Percentiles rank a stretch among this genome's conserved stretches.
These are phyloP conservation scores for Cornus florida DNA, from an alignment of 148 eudicot species.

Conservation along the genomic window DNA sequence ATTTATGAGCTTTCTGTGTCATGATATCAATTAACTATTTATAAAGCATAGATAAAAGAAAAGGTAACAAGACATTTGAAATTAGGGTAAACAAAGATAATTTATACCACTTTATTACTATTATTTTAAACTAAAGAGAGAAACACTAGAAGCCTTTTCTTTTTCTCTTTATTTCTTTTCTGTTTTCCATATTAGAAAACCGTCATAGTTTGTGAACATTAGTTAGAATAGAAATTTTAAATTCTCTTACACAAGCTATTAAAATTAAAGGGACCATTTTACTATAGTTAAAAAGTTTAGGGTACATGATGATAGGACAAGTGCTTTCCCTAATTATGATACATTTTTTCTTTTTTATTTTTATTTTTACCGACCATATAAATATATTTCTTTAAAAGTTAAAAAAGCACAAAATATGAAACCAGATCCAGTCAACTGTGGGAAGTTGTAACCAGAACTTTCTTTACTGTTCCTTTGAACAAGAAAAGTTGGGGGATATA, in stretches of 20 bases:
- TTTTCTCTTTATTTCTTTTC: constrained; percentile 33
- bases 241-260: no score
- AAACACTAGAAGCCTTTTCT: constrained; percentile 28
- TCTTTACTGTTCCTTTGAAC: background rate
- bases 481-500: background rate
- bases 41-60: background rate
- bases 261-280: no score
- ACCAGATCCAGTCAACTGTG: background rate
- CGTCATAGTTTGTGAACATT: background rate
- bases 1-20: constrained; percentile 24
- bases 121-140: constrained; percentile 35
- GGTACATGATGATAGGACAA: no score
- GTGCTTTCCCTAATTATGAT: no score
- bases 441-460: background rate
- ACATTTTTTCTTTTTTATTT: no score
- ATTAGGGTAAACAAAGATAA: constrained; percentile 13
- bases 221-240: background rate
- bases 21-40: background rate
- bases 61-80: background rate
- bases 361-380: no score
- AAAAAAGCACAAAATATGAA: constrained; percentile 5
- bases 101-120: background rate
- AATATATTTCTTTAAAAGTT: no score
- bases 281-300: no score
- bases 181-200: constrained; percentile 9